Conservation (phyloP, 441 rosid genomes). For the Gossypium gossypioides region DNA sequence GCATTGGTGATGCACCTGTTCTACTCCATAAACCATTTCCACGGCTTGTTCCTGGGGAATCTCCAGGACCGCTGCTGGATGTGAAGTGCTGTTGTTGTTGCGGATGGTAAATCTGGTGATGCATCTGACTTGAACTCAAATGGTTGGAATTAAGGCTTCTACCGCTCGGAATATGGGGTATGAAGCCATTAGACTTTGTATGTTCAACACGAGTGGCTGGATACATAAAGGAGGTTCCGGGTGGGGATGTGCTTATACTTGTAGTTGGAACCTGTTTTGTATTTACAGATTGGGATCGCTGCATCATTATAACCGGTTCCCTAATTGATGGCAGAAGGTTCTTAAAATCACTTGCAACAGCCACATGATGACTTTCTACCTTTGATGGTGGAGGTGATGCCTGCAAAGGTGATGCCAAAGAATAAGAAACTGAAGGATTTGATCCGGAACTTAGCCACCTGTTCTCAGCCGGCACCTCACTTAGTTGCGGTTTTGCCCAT, state of each 20-base stretch:
- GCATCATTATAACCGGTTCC: constrained; percentile 67
- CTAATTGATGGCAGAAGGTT: constrained; percentile 36
- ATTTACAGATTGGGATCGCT: constrained; percentile 54
- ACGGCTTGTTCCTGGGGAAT: constrained; percentile 35
- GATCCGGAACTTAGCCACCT: constrained; percentile 47
- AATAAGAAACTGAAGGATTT: constrained; percentile 36
- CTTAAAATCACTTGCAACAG: constrained; percentile 48
- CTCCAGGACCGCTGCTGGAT: constrained; percentile 33
- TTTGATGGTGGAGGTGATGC: constrained; percentile 41
- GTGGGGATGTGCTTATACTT: constrained; percentile 41
- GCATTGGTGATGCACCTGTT: constrained; percentile 36
- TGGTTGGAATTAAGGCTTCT: constrained; percentile 37
- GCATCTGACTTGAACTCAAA: constrained; percentile 40
- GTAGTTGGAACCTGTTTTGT: constrained; percentile 38
- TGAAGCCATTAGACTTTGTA: constrained; percentile 50
- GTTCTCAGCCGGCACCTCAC: constrained; percentile 40
- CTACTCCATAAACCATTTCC: constrained; percentile 54
- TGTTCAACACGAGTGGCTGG: constrained; percentile 39
- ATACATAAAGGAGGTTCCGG: constrained; percentile 43
- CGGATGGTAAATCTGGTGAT: constrained; percentile 48
- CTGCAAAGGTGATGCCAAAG: constrained; percentile 54
- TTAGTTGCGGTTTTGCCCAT: constrained; percentile 56
- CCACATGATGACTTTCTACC: constrained; percentile 37
- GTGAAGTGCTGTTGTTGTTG: constrained; percentile 42
- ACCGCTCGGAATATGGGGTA: constrained; percentile 37